These are phyloP conservation scores for Debaryomyces udenii DNA, from an alignment of 1,139 yeast genomes.

Conservation along the genomic window DNA sequence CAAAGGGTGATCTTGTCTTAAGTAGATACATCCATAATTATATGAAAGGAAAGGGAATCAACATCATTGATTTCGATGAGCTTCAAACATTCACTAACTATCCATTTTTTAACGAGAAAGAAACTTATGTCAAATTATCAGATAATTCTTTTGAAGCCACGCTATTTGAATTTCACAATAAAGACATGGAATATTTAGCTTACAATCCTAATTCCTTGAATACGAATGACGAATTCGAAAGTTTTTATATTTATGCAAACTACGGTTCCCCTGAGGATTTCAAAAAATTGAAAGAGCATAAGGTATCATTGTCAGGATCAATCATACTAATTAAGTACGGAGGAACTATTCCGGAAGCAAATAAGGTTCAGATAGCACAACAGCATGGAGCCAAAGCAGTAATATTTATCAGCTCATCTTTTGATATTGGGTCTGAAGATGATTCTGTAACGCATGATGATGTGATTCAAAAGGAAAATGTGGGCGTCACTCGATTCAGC, in stretches of 20 bases:
- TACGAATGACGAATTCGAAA: slow-evolving; percentile 52
- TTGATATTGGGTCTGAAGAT: slow-evolving; percentile 22
- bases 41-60: slow-evolving; percentile 60
- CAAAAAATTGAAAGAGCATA: slow-evolving; percentile 37
- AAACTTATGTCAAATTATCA: slow-evolving; percentile 35
- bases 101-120: slow-evolving; percentile 27
- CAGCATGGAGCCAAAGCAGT: slow-evolving; percentile 37
- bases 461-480: slow-evolving; percentile 63
- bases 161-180: slow-evolving; percentile 37
- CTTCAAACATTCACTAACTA: slow-evolving; percentile 64
- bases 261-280: slow-evolving; percentile 67
- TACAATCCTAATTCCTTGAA: slow-evolving; percentile 69
- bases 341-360: slow-evolving; percentile 41
- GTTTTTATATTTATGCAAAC: slow-evolving; percentile 57
- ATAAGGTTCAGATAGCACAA: slow-evolving; percentile 39
- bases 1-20: slow-evolving; percentile 77
- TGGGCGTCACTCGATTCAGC: slow-evolving; percentile 63
- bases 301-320: slow-evolving; percentile 40
- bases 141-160: slow-evolving; percentile 44
- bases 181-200: slow-evolving; percentile 44
- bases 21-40: slow-evolving; percentile 65
- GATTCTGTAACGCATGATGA: slow-evolving; percentile 46
- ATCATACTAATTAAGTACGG: slow-evolving; percentile 70
- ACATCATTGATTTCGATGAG: slow-evolving; percentile 51
- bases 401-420: slow-evolving; percentile 36